A percentile compares a stretch with the other conserved stretches of the same genome.
phyloP scores from a whole-genome alignment of 176 grass and related monocot genomes.

The Saccharum spontaneum region DNA sequence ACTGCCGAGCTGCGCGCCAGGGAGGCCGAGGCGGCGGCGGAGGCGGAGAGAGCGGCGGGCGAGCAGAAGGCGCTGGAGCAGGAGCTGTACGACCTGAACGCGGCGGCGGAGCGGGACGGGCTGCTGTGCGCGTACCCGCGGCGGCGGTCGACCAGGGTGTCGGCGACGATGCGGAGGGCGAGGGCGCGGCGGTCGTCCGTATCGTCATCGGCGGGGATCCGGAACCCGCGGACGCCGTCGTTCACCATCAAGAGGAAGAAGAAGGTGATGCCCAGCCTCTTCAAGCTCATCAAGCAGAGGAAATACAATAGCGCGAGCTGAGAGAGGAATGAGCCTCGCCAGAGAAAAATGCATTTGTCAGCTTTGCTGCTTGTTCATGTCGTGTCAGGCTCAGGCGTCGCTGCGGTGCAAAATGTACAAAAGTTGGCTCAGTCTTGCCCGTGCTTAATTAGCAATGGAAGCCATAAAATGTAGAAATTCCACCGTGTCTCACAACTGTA shows the following conservation, averaged over 20 bases:
- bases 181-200: constrained; percentile 42
- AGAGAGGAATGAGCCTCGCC: background rate
- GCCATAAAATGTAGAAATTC: too few relatives aligned
- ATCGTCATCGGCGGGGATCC: constrained; percentile 12
- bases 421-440: background rate
- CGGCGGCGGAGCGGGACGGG: constrained; percentile 34
- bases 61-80: constrained; percentile 40
- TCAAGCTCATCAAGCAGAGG: constrained; percentile 65
- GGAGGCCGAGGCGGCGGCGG: constrained; percentile 22
- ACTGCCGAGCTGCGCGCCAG: constrained; percentile 20
- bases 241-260: constrained; percentile 78
- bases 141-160: constrained; percentile 48
- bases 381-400: background rate
- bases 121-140: constrained; percentile 33
- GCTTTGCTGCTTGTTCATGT: background rate
- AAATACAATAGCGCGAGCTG: constrained; percentile 18
- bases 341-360: background rate
- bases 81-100: constrained; percentile 49
- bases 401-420: background rate
- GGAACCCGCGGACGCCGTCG: constrained; percentile 56
- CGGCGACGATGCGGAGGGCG: constrained; percentile 41
- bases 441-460: too few relatives aligned
- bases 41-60: constrained; percentile 28
- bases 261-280: constrained; percentile 71
- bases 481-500: too few relatives aligned